These are phyloP conservation scores for Mycena belliarum DNA, from an alignment of 768 basidiomycete species.

Conservation along the genomic window DNA sequence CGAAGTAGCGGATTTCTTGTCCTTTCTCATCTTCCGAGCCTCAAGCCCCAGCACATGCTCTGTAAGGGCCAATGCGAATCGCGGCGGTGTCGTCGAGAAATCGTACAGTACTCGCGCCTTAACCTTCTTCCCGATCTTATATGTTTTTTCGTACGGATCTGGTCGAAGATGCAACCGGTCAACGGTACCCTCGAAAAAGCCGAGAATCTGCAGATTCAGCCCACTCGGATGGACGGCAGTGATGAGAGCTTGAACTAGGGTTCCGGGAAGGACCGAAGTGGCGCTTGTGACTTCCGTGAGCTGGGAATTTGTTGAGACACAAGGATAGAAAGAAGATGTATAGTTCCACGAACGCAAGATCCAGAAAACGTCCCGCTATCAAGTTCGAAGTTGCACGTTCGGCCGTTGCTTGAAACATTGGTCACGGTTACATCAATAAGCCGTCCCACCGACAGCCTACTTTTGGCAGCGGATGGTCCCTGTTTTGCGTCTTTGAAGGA, in stretches of 20 bases:
- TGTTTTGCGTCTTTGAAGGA: conserved; percentile 70
- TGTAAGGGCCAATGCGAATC: conserved; percentile 78
- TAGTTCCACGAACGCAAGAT: conserved; percentile 50
- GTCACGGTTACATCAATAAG: conserved; percentile 67
- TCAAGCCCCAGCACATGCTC: conserved; percentile 68
- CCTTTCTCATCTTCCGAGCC: conserved; percentile 35
- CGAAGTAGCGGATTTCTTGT: conserved; percentile 23
- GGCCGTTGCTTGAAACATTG: conserved; percentile 72
- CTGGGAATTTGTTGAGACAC: conserved; percentile 34
- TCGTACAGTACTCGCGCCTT: conserved; percentile 86
- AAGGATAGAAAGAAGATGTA: not conserved
- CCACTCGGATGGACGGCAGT: conserved; percentile 75
- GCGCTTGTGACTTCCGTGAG: conserved; percentile 78
- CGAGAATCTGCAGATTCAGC: conserved; percentile 84
- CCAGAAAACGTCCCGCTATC: conserved; percentile 50
- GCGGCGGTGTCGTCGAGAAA: conserved; percentile 71
- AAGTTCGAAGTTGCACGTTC: conserved; percentile 71
- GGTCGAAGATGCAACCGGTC: conserved; percentile 76
- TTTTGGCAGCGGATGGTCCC: conserved; percentile 27
- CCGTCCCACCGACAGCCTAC: conserved; percentile 59
- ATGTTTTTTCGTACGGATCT: conserved; percentile 40
- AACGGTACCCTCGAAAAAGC: conserved; percentile 89
- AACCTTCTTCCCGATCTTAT: conserved; percentile 72
- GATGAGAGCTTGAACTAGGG: conserved; percentile 78
- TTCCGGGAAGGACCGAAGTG: conserved; percentile 83